Conservation (phyloP, 768 basidiomycete genomes). For the Naganishia friedmannii region DNA sequence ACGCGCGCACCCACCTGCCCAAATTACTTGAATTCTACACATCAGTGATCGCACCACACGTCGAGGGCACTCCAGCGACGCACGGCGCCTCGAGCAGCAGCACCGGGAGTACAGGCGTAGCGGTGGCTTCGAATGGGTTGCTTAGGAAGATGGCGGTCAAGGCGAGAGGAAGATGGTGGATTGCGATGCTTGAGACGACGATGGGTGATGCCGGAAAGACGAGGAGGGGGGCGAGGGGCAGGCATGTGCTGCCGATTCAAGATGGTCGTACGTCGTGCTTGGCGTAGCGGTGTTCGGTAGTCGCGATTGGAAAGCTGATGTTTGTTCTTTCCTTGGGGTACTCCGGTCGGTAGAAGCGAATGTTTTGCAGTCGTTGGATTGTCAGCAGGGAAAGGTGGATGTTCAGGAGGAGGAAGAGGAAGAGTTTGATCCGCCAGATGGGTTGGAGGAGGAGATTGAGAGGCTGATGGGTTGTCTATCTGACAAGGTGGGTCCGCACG, state of each 20-base stretch:
- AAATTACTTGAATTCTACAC: constrained; percentile 17
- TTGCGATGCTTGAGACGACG: constrained; percentile 37
- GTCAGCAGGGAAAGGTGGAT: constrained; percentile 11
- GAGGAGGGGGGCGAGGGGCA: constrained; percentile 12
- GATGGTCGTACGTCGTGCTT: constrained; percentile 36
- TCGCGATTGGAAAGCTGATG: constrained; percentile 33
- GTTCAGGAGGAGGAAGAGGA: constrained; percentile 34
- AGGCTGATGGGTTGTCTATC: constrained; percentile 69
- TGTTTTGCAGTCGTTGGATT: constrained; percentile 49
- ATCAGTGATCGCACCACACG: neutral
- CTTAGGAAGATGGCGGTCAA: constrained; percentile 48
- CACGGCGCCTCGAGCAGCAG: neutral
- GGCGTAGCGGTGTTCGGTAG: constrained; percentile 52
- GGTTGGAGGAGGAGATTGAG: constrained; percentile 71
- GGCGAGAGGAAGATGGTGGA: constrained; percentile 48
- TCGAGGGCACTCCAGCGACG: neutral
- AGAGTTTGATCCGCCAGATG: constrained; percentile 67
- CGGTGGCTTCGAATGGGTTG: constrained; percentile 8
- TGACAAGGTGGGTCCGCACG: constrained; percentile 63
- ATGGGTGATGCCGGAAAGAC: constrained; percentile 5
- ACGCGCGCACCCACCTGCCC: neutral
- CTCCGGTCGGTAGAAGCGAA: constrained; percentile 28
- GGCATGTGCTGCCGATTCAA: neutral
- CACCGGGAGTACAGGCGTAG: neutral
- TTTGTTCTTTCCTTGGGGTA: constrained; percentile 42